Evolutionary conservation across 1,284 basidiomycete genomes (phyloP), one percentile per base, ranked within the genome.

Genomic region (Rhodotorula sp.): DNA sequence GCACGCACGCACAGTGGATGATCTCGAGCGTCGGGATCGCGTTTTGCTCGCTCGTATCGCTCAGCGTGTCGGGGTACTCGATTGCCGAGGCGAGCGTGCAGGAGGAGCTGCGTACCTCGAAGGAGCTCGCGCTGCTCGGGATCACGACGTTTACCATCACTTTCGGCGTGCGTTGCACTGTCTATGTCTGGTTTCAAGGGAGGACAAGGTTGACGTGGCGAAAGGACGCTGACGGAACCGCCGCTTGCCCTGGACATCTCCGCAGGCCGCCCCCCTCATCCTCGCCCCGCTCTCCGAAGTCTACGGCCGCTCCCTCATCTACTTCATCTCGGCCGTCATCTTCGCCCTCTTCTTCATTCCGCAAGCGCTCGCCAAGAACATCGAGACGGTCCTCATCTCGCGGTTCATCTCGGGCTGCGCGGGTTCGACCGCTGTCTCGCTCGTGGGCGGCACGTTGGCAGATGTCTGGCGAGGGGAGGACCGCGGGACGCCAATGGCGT

Each of bases 331-430:
- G 1, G 82, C 89, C 80, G 66, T 82, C 44, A 75, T 82, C 36
- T 88, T 88, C 80, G 86, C 87, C 1, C 72, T 89, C 3, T 85
- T 89, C 71, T 85, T 86, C 73, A 82, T 90, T 41, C 88, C 88
- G 1, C 88, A 89, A 82, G 86, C 87, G 0, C 83, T 90, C 17
- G 88, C 88, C 0, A 82, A 82, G n/a, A 88, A 90, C 78, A 87
- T 90, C 54, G 81, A 85, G 66, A 88, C 88, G 0, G 81, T 91
- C 3, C 82, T 90, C 17, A 81, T 88, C 54, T 87, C 86, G 0
- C 86, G 90, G 8, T 90, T 90, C 80, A 79, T 91, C 21, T 83
- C 58, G 39, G 90, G 89, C 4, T 86, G 90, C 79, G 90, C 89
- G 76, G 90, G 74, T 4, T 72, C 86, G 5, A 87, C 87, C 0